Conservation (phyloP, 352 stramenopile species). For the Phytophthora capsici region DNA sequence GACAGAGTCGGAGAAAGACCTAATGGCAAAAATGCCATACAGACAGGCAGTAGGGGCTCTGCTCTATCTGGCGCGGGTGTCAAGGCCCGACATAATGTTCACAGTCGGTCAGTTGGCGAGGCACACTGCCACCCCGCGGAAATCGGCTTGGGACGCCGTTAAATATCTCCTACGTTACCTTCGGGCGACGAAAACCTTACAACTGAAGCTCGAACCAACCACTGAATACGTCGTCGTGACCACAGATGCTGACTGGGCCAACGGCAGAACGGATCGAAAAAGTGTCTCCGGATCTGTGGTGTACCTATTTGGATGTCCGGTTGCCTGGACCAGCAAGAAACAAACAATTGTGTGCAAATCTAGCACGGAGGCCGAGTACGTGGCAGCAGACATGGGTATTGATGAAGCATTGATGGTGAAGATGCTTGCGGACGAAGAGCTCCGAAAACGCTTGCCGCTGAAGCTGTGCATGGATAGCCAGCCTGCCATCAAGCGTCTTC, state of each 20-base stretch:
- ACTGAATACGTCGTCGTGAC: background rate
- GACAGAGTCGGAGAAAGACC: background rate
- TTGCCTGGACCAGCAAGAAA: background rate
- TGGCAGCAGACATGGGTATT: background rate
- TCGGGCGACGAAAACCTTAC: background rate
- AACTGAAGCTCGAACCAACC: background rate
- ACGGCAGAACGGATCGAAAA: background rate
- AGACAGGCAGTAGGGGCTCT: background rate
- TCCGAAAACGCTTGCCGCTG: background rate
- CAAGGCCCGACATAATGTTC: background rate
- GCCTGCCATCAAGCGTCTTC: background rate
- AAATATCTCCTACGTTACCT: background rate
- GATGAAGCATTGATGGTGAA: background rate
- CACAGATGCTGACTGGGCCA: background rate
- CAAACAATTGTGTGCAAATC: background rate
- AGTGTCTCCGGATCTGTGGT: background rate
- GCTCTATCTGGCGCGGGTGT: background rate
- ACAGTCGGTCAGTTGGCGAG: background rate
- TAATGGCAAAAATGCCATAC: background rate
- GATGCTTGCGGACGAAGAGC: background rate
- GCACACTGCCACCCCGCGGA: background rate
- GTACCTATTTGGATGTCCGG: background rate
- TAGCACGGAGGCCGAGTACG: background rate
- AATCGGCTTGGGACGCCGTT: background rate
- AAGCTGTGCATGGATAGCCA: background rate